Evolutionary conservation across 108 stramenopile genomes (phyloP), one percentile per base, ranked within the genome.

Genomic region (Cyclotella choctawhatcheeana): DNA sequence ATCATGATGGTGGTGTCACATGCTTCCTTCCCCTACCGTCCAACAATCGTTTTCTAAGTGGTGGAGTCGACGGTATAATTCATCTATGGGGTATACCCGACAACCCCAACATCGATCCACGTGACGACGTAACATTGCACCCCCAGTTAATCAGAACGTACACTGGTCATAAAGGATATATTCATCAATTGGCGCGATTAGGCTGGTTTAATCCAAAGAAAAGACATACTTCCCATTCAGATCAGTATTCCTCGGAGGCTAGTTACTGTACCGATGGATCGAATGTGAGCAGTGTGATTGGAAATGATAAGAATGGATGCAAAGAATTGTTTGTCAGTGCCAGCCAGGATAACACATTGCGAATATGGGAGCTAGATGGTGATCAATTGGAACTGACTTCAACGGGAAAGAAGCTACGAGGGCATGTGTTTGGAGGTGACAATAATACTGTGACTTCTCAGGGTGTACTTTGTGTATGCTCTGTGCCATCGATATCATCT

Each of bases 71-170:
- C 51, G 74, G 74, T 2, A 72, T 56, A 1, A 51, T 82, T 0
- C 50, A 72, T n/a, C 56, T 82, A 16, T 82, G 81, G 81, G 61
- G 58, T 17, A 59, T 68, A 5, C 21, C 29, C n/a, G 74, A 74
- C 56, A 53, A 29, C 58, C 48, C 21, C 13, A 56, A 44, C 22
- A n/a, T 58, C 0, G 32, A 66, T 1, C 40, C 44, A 16, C 5
- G 22, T 27, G 25, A 40, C 58, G 25, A 29, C 21, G 31, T 4
- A 37, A 22, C 30, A 21, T 5, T 75, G 37, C 32, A 34, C 8
- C 74, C 74, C 6, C 33, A 47, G 37, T 40, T 60, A 2, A 50
- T 76, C 20, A 48, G 37, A 31, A 67, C 59, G 0, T 76, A 76
- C 21, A 31, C 35, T 18, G 74, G 74, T 2, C 74, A 76, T 25